Conservation (phyloP, 2,329 filamentous ascomycete species). For the Hypoxylon sp. region DNA sequence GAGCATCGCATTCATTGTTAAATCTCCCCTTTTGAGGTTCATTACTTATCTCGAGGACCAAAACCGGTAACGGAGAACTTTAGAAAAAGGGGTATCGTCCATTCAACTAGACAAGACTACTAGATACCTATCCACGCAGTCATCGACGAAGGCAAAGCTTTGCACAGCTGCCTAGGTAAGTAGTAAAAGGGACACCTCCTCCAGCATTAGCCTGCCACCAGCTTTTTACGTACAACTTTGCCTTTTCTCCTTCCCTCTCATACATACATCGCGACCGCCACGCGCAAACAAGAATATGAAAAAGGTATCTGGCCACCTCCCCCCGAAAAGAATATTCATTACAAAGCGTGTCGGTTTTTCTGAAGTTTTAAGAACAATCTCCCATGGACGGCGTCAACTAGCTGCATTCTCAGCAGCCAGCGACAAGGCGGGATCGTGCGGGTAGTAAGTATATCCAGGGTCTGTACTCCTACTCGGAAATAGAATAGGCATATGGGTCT, state of each 20-base stretch:
- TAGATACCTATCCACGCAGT: conserved; percentile 26
- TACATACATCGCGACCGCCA: conserved; percentile 3
- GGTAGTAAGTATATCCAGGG: conserved; percentile 16
- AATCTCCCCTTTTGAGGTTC: neutral
- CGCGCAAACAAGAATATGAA: neutral
- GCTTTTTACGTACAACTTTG: conserved; percentile 28
- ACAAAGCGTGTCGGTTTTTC: conserved; percentile 35
- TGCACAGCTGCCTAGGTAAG: neutral
- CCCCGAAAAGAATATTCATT: conserved; percentile 34
- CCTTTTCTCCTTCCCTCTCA: conserved; percentile 9
- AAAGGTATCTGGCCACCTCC: conserved; percentile 15
- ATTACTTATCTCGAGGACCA: neutral
- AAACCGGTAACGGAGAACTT: neutral
- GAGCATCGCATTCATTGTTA: neutral
- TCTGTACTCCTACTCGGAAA: conserved; percentile 1
- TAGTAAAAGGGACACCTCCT: conserved; percentile 10
- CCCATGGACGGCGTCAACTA: conserved; percentile 8
- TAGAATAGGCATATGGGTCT: neutral
- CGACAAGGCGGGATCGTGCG: neutral
- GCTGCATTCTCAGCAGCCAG: neutral
- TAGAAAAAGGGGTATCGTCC: conserved; percentile 44
- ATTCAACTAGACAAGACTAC: conserved; percentile 39
- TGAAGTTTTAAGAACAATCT: conserved; percentile 21
- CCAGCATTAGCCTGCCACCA: conserved; percentile 22
- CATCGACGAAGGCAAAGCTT: conserved; percentile 1